A percentile compares a stretch with the other conserved stretches of the same genome.
These are phyloP conservation scores for Bruguiera sexangula DNA, from an alignment of 345 rosid species.

Conservation along the genomic window DNA sequence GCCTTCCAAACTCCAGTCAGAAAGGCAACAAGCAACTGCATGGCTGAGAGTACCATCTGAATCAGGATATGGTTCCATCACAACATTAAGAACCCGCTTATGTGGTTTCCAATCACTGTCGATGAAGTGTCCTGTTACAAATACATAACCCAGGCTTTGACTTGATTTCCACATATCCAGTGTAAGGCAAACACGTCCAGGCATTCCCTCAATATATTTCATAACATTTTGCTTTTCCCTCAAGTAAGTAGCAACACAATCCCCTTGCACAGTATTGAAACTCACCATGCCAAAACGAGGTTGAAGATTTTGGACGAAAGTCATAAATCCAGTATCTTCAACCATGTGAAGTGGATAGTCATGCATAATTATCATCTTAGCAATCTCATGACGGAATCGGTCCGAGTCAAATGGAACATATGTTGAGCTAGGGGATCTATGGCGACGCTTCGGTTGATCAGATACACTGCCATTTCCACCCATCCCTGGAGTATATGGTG, in stretches of 20 bases:
- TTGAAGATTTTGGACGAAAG: conserved; percentile 74
- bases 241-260: conserved; percentile 79
- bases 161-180: conserved; percentile 73
- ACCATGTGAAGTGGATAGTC: conserved; percentile 92
- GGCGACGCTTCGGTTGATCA: conserved; percentile 65
- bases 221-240: conserved; percentile 75
- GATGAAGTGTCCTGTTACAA: conserved; percentile 72
- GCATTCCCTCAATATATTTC: conserved; percentile 60
- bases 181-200: conserved; percentile 74
- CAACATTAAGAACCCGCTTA: conserved; percentile 69
- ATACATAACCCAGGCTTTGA: conserved; percentile 66
- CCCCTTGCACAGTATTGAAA: conserved; percentile 82
- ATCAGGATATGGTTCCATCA: conserved; percentile 80
- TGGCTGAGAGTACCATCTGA: conserved; percentile 66
- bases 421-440: conserved; percentile 48
- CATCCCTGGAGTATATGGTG: conserved; percentile 41
- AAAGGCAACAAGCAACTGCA: conserved; percentile 75
- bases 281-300: conserved; percentile 65
- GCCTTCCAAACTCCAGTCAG: conserved; percentile 81
- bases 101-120: conserved; percentile 82
- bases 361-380: conserved; percentile 81
- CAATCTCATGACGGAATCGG: conserved; percentile 70
- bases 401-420: conserved; percentile 66
- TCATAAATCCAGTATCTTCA: conserved; percentile 70
- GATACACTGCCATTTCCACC: conserved; percentile 33